These are phyloP conservation scores for Darksidea phi DNA, from an alignment of 495 filamentous ascomycete genomes.

Conservation along the genomic window DNA sequence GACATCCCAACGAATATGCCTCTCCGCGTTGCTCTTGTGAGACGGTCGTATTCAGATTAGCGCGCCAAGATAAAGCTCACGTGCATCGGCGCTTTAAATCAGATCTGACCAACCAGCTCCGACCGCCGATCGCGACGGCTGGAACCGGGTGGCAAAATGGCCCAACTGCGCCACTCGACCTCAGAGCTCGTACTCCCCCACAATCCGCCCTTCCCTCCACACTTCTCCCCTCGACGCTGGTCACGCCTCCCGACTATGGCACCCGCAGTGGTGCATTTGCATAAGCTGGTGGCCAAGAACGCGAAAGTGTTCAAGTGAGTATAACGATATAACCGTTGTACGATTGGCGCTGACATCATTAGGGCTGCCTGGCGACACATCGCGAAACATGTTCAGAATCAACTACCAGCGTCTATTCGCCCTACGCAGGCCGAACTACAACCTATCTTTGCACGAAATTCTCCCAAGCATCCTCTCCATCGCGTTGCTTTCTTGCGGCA, in stretches of 20 bases:
- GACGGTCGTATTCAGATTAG: no score
- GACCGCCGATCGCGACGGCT: not conserved
- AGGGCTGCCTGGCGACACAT: conserved; percentile 39
- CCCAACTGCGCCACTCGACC: conserved; percentile 7
- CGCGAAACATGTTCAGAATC: conserved; percentile 36
- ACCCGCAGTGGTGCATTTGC: conserved; percentile 36
- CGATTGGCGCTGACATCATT: not conserved
- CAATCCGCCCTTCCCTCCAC: not conserved
- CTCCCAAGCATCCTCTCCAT: conserved; percentile 68
- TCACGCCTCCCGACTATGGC: conserved; percentile 30
- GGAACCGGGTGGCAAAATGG: conserved; percentile 18
- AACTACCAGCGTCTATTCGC: conserved; percentile 52
- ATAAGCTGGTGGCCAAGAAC: conserved; percentile 42
- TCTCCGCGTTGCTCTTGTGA: no score
- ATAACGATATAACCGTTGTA: not conserved
- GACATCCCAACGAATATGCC: no score
- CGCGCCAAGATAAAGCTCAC: no score
- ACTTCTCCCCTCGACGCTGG: not conserved
- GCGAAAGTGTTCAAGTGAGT: conserved; percentile 41
- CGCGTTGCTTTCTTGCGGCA: conserved; percentile 70
- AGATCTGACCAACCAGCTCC: no score
- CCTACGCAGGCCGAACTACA: conserved; percentile 53
- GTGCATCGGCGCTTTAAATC: no score
- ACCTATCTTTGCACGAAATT: conserved; percentile 54
- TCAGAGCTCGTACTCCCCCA: not conserved